Evolutionary conservation across 2,329 filamentous ascomycete genomes (phyloP), one percentile per base, ranked within the genome.

Genomic region (Elsinoe perseae): DNA sequence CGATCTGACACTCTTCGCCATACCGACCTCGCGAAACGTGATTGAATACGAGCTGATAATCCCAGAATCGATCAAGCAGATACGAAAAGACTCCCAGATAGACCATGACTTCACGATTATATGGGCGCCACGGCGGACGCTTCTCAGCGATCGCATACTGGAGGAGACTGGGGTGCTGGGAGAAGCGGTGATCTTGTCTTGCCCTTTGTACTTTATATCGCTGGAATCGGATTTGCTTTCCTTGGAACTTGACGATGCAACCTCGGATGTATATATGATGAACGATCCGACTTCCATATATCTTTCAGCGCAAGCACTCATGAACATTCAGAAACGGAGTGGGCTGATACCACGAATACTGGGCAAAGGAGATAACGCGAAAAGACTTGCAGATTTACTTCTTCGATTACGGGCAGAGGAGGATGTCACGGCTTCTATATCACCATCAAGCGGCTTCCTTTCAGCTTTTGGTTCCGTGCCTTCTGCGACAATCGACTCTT

Each of bases 31-130:
- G 18, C 57, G 53, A 56, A 58, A 25, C 57, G 59, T 55, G 61
- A 66, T 66, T 43, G 61, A 63, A 55, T 60, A 61, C 63, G 71
- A 75, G 75, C 77, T 77, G 74, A 79, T 74, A 56, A 14, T 56
- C 65, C 53, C 67, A 96, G 92, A 88, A 64, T 90, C 97, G 75
- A 90, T 97, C 64, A 92, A 91, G 70, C 85, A 88, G 59, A 78
- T 97, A 58, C 89, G 92, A 65, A 86, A 86, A 66, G 89, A 93
- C 70, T 91, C 87, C 68, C 86, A 89, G 66, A 88, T 85, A 46
- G 88, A 90, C 63, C 93, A 98, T 80, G 92, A 98, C 65, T 95
- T 97, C 69, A 92, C 91, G 61, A 86, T 98, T 64, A 92, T 96
- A 69, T 97, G 93, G 88, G 87, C 95, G 40, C 92, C 95, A 4